phyloP scores from a whole-genome alignment of 2,329 filamentous ascomycete species.

The Claviceps citrina region DNA sequence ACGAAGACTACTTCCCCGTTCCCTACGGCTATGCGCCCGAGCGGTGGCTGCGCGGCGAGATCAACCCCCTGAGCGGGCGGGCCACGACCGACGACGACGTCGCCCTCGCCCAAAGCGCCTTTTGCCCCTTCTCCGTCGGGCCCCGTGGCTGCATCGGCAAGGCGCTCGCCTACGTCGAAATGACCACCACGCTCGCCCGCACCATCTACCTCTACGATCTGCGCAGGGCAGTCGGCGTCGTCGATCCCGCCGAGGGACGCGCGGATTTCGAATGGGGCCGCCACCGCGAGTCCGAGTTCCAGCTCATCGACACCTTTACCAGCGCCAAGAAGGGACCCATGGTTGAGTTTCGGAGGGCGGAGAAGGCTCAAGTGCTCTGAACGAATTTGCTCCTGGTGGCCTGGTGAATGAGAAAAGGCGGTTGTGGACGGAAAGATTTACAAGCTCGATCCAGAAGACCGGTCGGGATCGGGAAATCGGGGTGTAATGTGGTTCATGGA shows the following conservation, averaged over 20 bases:
- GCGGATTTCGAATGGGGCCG: slow-evolving; percentile 36
- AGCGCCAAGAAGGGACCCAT: slow-evolving; percentile 57
- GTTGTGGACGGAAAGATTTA: too few species aligned
- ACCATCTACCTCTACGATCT: slow-evolving; percentile 48
- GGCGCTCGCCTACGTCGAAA: slow-evolving; percentile 50
- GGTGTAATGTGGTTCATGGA: too few species aligned
- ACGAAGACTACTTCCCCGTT: slow-evolving; percentile 43
- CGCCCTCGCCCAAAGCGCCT: slow-evolving; percentile 46
- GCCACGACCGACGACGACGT: slow-evolving; percentile 35
- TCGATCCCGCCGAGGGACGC: slow-evolving; percentile 37
- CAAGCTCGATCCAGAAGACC: too few species aligned
- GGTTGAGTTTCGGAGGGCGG: slow-evolving; percentile 39
- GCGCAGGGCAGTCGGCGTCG: slow-evolving; percentile 31
- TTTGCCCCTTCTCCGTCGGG: slow-evolving; percentile 59
- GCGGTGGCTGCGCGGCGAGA: slow-evolving; percentile 43
- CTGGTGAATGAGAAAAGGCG: too few species aligned
- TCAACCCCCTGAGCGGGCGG: slow-evolving; percentile 21
- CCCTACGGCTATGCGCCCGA: slow-evolving; percentile 47
- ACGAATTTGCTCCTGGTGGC: too few species aligned
- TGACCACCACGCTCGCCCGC: slow-evolving; percentile 46
- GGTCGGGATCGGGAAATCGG: too few species aligned
- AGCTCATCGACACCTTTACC: slow-evolving; percentile 58
- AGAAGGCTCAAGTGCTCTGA: slow-evolving; percentile 7
- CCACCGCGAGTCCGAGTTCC: slow-evolving; percentile 45
- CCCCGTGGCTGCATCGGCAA: slow-evolving; percentile 60